Evolutionary conservation across 1,284 basidiomycete species (phyloP).

Genomic region (Schizophyllum amplum): DNA sequence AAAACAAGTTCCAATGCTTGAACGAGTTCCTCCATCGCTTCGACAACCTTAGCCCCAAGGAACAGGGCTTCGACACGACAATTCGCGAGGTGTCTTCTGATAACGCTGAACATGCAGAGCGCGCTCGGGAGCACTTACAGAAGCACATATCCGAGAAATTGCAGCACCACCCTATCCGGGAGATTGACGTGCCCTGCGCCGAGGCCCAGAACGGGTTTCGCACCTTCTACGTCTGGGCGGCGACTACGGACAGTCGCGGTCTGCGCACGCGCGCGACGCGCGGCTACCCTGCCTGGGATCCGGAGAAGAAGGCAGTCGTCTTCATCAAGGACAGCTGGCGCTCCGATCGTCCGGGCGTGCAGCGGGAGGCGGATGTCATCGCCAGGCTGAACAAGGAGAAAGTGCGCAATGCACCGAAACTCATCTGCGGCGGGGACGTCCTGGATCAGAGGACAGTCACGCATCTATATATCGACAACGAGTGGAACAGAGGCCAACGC

Average conservation of each 20-base stretch:
- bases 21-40: too few species aligned
- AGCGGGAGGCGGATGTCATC: background rate
- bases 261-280: background rate
- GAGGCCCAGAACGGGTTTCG: background rate
- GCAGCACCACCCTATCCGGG: background rate
- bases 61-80: background rate
- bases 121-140: background rate
- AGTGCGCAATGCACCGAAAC: background rate
- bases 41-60: background rate
- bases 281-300: background rate
- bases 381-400: background rate
- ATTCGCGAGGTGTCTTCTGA: background rate
- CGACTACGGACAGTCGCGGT: background rate
- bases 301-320: conserved; percentile 1
- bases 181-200: background rate
- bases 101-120: background rate
- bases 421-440: conserved; percentile 3
- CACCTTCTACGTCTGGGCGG: background rate
- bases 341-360: background rate
- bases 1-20: background rate
- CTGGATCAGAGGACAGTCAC: conserved; percentile 1
- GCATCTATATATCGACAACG: background rate
- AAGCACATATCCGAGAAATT: background rate
- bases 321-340: background rate
- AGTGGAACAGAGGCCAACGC: background rate